A percentile compares a stretch with the other conserved stretches of the same genome.
Evolutionary conservation across 768 basidiomycete species (phyloP).

Genomic region (Suillus subalutaceus): DNA sequence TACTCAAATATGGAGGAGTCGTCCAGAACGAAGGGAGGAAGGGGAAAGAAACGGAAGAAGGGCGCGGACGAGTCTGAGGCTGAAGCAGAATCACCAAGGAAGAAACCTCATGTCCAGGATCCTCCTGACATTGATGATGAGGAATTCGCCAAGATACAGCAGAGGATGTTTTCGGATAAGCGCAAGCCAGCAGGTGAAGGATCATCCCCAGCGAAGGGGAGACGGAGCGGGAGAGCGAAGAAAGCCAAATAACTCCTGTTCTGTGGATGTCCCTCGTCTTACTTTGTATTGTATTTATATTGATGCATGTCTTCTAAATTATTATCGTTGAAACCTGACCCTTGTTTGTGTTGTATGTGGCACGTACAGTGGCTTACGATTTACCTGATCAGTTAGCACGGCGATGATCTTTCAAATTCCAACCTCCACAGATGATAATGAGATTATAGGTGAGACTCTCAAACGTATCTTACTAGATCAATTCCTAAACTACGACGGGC

Average conservation of each 20-base stretch:
- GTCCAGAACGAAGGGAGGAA: constrained; percentile 44
- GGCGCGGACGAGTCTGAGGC: constrained; percentile 38
- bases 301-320: background rate
- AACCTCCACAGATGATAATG: background rate
- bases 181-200: constrained; percentile 31
- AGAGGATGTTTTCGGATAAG: constrained; percentile 54
- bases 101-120: constrained; percentile 46
- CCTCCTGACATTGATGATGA: constrained; percentile 67
- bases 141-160: constrained; percentile 63
- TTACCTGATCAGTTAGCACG: background rate
- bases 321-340: background rate
- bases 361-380: background rate
- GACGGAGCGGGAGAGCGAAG: constrained; percentile 34
- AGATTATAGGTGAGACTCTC: constrained; percentile 18
- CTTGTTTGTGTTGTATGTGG: background rate
- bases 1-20: constrained; percentile 54
- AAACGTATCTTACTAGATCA: constrained; percentile 78
- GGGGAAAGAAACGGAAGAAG: constrained; percentile 56
- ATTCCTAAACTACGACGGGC: constrained; percentile 84
- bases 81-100: constrained; percentile 47
- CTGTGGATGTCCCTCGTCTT: background rate
- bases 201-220: constrained; percentile 25
- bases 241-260: constrained; percentile 36
- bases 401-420: background rate
- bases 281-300: background rate